Evolutionary conservation across 441 rosid genomes (phyloP), one percentile per base, ranked within the genome.

Genomic region (Erysimum cheiri): DNA sequence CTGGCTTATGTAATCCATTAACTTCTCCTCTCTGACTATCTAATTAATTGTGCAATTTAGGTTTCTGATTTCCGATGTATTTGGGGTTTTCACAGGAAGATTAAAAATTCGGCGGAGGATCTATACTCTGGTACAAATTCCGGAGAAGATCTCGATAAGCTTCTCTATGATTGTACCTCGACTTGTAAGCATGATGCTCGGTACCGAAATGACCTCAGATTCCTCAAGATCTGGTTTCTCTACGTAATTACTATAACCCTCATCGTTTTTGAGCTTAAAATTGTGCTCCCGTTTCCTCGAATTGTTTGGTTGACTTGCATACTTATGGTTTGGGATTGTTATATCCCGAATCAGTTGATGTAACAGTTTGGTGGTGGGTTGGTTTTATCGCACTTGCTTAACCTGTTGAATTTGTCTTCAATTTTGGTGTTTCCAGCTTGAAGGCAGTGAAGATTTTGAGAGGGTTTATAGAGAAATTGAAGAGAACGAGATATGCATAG

Each of bases 191-290:
- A 83, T 64, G 66, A 76, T 65, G 22, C 71, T 37, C 85, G 71
- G 61, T 87, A 87, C 82, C 82, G 78, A 62, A 81, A 90, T 39
- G 97, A 94, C 75, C 67, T 85, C 81, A 83, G 96, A 79, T 91
- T 94, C 79, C 97, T 94, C 78, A 91, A 91, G 85, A 88, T 91
- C 78, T 91, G 97, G 90, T 76, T 94, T 63, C 86, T 94, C 69
- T 82, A 87, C 46, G 97, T 94, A 93, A 83, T 48, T 58, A 36
- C 44, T 57, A 10, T 0, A 35, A 10, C 61, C 15, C 62, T 57
- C 41, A 5, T 33, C 8, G 53, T 33, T 0, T 37, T n/a, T 57
- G n/a, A 31, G 63, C 52, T 54, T 35, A 17, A 12, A 22, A 6
- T n/a, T 17, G 6, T 17, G n/a, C 7, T 54, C 53, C 2, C 6